Evolutionary conservation across 345 rosid species (phyloP).

Genomic region (Pelargonium nanum): DNA sequence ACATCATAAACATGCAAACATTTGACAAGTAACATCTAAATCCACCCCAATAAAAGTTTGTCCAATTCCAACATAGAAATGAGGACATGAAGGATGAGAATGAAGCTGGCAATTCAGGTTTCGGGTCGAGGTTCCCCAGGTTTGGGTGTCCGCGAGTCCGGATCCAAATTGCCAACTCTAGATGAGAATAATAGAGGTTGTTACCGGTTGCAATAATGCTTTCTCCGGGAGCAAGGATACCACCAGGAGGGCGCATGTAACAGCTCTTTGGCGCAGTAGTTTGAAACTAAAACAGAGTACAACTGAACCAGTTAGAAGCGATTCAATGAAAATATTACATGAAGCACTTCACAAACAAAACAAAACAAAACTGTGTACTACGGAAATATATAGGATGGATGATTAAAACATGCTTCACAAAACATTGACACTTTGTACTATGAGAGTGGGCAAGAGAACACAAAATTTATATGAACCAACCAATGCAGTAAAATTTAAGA

Average conservation of each 20-base stretch:
- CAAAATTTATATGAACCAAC: too few relatives aligned
- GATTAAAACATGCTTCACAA: too few relatives aligned
- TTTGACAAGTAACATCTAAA: not conserved
- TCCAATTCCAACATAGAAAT: not conserved
- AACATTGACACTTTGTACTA: too few relatives aligned
- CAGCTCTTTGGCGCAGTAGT: slow-evolving; percentile 92
- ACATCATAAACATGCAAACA: too few relatives aligned
- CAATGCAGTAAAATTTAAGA: too few relatives aligned
- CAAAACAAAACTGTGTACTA: too few relatives aligned
- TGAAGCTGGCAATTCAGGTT: too few relatives aligned
- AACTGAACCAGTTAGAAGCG: not conserved
- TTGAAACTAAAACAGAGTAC: slow-evolving; percentile 48
- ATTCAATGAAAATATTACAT: not conserved
- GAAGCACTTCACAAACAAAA: not conserved
- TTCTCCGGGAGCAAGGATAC: slow-evolving; percentile 62
- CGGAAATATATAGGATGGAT: too few relatives aligned
- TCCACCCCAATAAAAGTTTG: not conserved
- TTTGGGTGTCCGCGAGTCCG: too few relatives aligned
- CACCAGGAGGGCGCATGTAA: slow-evolving; percentile 80
- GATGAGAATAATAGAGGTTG: not conserved
- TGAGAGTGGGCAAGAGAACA: too few relatives aligned
- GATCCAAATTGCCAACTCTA: too few relatives aligned
- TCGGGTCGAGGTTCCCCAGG: too few relatives aligned
- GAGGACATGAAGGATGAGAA: not conserved
- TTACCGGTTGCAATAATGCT: slow-evolving; percentile 57